Evolutionary conservation across 352 stramenopile genomes (phyloP).

Genomic region (Phytophthora agathidicida): DNA sequence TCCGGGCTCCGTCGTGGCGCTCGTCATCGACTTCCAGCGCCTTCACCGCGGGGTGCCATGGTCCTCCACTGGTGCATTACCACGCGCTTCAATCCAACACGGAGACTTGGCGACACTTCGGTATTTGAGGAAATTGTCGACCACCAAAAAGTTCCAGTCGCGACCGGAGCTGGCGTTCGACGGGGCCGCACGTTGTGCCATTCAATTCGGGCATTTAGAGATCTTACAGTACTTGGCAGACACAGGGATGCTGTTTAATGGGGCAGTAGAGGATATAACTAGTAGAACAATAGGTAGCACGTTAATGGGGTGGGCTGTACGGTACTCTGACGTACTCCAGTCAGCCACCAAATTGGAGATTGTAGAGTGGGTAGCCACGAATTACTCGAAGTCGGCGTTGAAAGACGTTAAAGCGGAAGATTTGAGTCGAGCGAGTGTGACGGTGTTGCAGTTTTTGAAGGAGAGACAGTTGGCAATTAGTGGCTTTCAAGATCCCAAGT

Average conservation of each 20-base stretch:
- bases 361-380: constrained; percentile 31
- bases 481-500: constrained; percentile 29
- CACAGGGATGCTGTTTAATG: constrained; percentile 7
- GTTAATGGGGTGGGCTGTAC: constrained; percentile 32
- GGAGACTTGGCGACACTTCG: constrained; percentile 32
- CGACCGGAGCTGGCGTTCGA: constrained; percentile 31
- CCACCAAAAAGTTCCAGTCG: constrained; percentile 25
- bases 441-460: constrained; percentile 22
- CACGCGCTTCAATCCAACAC: constrained; percentile 27
- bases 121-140: constrained; percentile 20
- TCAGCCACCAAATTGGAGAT: constrained; percentile 29
- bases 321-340: constrained; percentile 24
- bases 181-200: constrained; percentile 29
- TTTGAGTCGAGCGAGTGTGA: constrained; percentile 31
- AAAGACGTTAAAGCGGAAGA: constrained; percentile 31
- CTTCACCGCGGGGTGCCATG: constrained; percentile 14
- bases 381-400: constrained; percentile 17
- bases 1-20: constrained; percentile 24
- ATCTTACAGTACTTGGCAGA: constrained; percentile 33
- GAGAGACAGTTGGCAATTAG: constrained; percentile 9
- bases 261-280: constrained; percentile 6
- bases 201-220: constrained; percentile 33
- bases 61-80: constrained; percentile 29
- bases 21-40: constrained; percentile 17
- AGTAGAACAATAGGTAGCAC: constrained; percentile 21